Percentiles rank a stretch among this genome's conserved stretches.
Evolutionary conservation across 495 filamentous ascomycete genomes (phyloP).

Genomic region (Aspergillus ostianus): DNA sequence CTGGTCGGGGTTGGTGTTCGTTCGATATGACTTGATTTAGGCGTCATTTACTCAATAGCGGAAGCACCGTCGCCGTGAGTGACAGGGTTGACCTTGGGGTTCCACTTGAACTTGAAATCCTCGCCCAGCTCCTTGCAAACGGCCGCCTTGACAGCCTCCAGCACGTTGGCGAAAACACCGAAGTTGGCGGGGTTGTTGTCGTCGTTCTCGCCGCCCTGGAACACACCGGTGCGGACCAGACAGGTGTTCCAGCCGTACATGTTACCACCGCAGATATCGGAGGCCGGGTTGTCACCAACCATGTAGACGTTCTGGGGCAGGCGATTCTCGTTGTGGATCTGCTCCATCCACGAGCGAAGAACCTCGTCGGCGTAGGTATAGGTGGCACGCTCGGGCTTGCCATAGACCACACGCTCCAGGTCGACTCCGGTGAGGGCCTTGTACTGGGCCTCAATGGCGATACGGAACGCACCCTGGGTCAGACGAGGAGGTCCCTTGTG

Average conservation of each 20-base stretch:
- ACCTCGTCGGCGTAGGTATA: conserved; percentile 83
- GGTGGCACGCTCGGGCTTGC: conserved; percentile 75
- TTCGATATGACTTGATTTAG: too few species aligned
- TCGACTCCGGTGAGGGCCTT: conserved; percentile 70
- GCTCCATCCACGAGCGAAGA: conserved; percentile 70
- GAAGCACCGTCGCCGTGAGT: conserved; percentile 51
- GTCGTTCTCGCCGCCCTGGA: conserved; percentile 57
- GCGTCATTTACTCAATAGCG: conserved; percentile 52
- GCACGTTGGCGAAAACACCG: conserved; percentile 55
- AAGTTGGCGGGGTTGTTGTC: conserved; percentile 56
- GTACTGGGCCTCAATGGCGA: conserved; percentile 76
- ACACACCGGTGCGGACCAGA: conserved; percentile 62
- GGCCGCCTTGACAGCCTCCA: conserved; percentile 53
- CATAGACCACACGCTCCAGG: conserved; percentile 80
- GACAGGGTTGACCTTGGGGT: conserved; percentile 64
- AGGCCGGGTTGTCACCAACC: conserved; percentile 78
- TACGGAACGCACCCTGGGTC: conserved; percentile 74
- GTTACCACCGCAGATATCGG: conserved; percentile 76
- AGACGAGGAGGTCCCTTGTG: conserved; percentile 68
- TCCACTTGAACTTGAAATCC: conserved; percentile 59
- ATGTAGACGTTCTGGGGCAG: conserved; percentile 77
- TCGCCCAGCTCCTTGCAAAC: conserved; percentile 55
- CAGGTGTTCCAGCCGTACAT: conserved; percentile 82
- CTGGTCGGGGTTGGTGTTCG: conserved; percentile 2
- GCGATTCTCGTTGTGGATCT: conserved; percentile 68